These are phyloP conservation scores for Chrysoporthe cubensis DNA, from an alignment of 2,329 filamentous ascomycete species.

Conservation along the genomic window DNA sequence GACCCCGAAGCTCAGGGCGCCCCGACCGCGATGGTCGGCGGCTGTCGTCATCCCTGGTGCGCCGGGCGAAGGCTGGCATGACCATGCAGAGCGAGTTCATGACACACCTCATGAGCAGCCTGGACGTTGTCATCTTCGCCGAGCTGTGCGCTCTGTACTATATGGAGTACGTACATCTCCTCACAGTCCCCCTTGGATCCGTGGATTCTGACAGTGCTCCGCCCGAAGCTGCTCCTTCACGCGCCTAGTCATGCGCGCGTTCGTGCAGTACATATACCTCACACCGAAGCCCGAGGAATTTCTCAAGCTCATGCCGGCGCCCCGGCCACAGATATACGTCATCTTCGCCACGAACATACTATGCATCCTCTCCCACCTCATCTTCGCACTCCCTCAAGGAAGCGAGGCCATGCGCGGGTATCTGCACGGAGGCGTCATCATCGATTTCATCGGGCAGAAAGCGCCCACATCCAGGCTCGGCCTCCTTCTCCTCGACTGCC, in stretches of 20 bases:
- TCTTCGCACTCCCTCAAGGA: constrained; percentile 59
- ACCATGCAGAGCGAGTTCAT: constrained; percentile 64
- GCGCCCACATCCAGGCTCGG: constrained; percentile 61
- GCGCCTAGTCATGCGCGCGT: constrained; percentile 61
- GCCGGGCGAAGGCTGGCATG: constrained; percentile 40
- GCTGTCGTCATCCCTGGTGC: constrained; percentile 26
- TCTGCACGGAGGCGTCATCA: constrained; percentile 67
- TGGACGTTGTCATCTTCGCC: constrained; percentile 67
- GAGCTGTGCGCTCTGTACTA: constrained; percentile 71
- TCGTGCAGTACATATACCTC: constrained; percentile 66
- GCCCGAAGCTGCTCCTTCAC: constrained; percentile 64
- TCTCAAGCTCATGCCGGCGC: constrained; percentile 59
- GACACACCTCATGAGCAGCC: constrained; percentile 60
- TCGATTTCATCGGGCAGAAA: constrained; percentile 71
- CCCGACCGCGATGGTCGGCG: constrained; percentile 24
- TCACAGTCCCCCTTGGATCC: background rate
- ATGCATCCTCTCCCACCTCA: constrained; percentile 63
- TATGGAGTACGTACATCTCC: constrained; percentile 62
- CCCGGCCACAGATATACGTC: constrained; percentile 59
- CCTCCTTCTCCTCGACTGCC: constrained; percentile 59
- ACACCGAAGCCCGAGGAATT: constrained; percentile 64
- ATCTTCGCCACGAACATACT: constrained; percentile 62
- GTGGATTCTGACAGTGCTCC: constrained; percentile 24
- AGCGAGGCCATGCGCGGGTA: constrained; percentile 66
- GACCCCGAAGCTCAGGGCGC: constrained; percentile 2